Evolutionary conservation across 2,329 filamentous ascomycete species (phyloP), one percentile per base, ranked within the genome.

Genomic region (Claviceps quebecensis): DNA sequence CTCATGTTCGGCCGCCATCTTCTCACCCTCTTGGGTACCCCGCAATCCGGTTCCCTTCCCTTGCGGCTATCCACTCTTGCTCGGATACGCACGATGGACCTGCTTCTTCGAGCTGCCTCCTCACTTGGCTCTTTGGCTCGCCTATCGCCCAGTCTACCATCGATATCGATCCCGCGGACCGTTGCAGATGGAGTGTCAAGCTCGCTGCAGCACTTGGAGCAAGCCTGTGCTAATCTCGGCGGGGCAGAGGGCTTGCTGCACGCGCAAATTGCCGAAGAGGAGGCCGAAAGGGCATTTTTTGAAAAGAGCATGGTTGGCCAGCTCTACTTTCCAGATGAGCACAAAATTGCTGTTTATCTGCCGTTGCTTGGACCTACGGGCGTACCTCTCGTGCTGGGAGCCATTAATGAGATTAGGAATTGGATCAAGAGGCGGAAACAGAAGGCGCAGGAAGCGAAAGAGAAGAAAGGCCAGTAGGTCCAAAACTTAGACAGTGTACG

Each of bases 281-380:
- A 94, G 63, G 91, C 89, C 0, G 93, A 98, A 65, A 82, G 85
- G 54, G 91, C 91, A 0, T 98, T 98, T 68, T 98, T 98, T 59
- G 93, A 98, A 68, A 95, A 95, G 69, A 95, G 87, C 62, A 98
- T 98, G 93, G 93, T 98, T 13, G 93, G 90, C 0, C 93, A 97
- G 69, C 83, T 97, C 2, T 98, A 97, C 67, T 98, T 98, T 66
- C 93, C 93, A 0, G 93, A 98, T 62, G 93, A 98, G 70, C 93
- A 98, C 67, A 98, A 97, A 68, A 80, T 98, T 23, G 93, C 93
- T 0, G 93, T 98, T 1, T 98, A 98, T 65, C 69, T 98, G 59
- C 93, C 93, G 1, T 70, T 98, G 11, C 70, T 98, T 41, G 93
- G 93, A 0, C 93, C 93, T 0, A 82, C 97, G 41, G 89, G 87